phyloP scores from a whole-genome alignment of 2,329 filamentous ascomycete species.

The Ophiostoma tasmaniense region DNA sequence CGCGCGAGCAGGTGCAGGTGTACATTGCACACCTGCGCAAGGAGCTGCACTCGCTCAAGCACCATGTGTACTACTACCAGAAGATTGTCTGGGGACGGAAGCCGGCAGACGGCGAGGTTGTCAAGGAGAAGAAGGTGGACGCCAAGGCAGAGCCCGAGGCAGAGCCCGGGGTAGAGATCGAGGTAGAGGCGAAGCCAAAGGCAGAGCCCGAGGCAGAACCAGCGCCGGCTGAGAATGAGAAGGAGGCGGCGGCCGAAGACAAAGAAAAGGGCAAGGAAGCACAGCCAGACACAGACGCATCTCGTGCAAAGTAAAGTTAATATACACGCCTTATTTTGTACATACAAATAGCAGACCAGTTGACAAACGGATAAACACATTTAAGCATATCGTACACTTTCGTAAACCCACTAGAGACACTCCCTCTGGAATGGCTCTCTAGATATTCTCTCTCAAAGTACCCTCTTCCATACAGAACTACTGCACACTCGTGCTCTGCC shows the following conservation, averaged over 20 bases:
- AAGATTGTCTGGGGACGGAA: conserved; percentile 20
- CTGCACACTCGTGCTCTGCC: conserved; percentile 36
- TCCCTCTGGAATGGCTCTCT: no score
- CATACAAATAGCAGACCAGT: neutral
- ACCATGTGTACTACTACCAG: conserved; percentile 18
- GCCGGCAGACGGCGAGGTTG: conserved; percentile 10
- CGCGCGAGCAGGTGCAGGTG: conserved; percentile 18
- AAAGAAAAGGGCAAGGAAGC: neutral
- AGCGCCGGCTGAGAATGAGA: neutral
- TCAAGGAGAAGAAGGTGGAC: neutral
- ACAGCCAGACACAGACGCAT: neutral
- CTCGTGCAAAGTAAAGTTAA: neutral
- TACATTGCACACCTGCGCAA: conserved; percentile 19
- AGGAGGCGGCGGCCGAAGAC: neutral
- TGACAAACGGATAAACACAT: no score
- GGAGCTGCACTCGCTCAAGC: conserved; percentile 19
- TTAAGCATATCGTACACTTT: no score
- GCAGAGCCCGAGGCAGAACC: neutral
- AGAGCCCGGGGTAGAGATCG: neutral
- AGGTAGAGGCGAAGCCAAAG: no score
- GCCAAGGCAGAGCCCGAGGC: neutral
- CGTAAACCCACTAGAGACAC: no score
- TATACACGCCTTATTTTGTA: neutral
- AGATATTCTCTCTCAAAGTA: no score
- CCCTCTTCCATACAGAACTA: neutral